phyloP scores from a whole-genome alignment of 805 yeast species.

The Schwanniomyces yamadae region DNA sequence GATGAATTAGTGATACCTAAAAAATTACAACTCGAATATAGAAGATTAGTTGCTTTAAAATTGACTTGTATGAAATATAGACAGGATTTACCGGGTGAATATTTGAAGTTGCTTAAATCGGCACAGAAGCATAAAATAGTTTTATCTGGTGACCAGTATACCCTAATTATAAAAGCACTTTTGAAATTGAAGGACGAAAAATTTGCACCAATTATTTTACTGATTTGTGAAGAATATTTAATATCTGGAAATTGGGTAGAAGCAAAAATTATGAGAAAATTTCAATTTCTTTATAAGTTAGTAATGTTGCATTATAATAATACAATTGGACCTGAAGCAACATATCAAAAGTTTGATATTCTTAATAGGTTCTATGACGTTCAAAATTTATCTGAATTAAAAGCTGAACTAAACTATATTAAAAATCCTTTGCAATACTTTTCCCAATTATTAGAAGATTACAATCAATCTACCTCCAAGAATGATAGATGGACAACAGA shows the following conservation, averaged over 20 bases:
- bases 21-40: constrained; percentile 17
- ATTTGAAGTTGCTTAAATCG: constrained; percentile 8
- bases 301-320: constrained; percentile 19
- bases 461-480: constrained; percentile 6
- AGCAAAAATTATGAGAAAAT: constrained; percentile 15
- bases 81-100: constrained; percentile 9
- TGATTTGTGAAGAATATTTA: constrained; percentile 28
- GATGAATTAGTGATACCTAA: constrained; percentile 15
- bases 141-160: constrained; percentile 21
- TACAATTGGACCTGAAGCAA: constrained; percentile 11
- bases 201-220: constrained; percentile 15
- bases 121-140: constrained; percentile 9
- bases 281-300: constrained; percentile 29
- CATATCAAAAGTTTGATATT: constrained; percentile 15
- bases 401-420: constrained; percentile 10
- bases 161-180: constrained; percentile 12
- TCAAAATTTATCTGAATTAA: constrained; percentile 10
- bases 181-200: constrained; percentile 2
- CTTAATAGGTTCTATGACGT: constrained; percentile 30
- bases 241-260: constrained; percentile 33
- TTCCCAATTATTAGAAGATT: constrained; percentile 14
- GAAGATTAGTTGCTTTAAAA: constrained; percentile 17
- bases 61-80: constrained; percentile 10
- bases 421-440: constrained; percentile 12
- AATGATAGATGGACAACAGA: constrained; percentile 10